phyloP scores from a whole-genome alignment of 1,284 basidiomycete genomes.

The Rhodotorula sp. region DNA sequence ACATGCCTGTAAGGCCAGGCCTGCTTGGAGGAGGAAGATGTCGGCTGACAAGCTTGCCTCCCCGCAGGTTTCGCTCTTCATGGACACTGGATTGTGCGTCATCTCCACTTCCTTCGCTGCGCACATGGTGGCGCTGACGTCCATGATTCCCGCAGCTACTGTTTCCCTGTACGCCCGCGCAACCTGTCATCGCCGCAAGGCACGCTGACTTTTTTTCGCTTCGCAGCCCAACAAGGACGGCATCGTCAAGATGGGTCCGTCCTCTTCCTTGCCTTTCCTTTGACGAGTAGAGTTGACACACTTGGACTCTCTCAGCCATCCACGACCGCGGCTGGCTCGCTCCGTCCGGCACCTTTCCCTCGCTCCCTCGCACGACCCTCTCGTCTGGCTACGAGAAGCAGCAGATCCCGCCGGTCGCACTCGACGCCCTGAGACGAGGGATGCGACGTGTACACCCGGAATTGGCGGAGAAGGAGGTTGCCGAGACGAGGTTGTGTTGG shows the following conservation, averaged over 20 bases:
- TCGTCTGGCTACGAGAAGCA: conserved; percentile 27
- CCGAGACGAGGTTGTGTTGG: conserved; percentile 35
- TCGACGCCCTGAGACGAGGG: conserved; percentile 2
- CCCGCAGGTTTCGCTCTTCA: conserved; percentile 18
- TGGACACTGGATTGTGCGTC: conserved; percentile 35
- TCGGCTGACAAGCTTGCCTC: not conserved
- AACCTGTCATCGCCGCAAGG: too few species aligned
- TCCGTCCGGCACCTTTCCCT: conserved; percentile 24
- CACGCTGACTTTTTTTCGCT: not conserved
- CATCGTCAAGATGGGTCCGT: conserved; percentile 23
- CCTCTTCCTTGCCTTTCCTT: too few species aligned
- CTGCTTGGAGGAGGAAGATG: too few species aligned
- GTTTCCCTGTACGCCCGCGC: conserved; percentile 15
- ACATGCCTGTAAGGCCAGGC: conserved; percentile 17
- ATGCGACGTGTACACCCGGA: conserved; percentile 25
- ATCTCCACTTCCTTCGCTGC: not conserved
- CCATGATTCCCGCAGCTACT: conserved; percentile 6
- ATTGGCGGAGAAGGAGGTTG: conserved; percentile 13
- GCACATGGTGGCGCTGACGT: not conserved
- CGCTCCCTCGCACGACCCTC: conserved; percentile 27
- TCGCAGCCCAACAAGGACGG: conserved; percentile 10
- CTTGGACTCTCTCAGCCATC: conserved; percentile 16
- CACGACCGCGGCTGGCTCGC: conserved; percentile 37
- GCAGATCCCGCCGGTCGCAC: conserved; percentile 20
- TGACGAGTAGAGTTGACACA: not conserved